Base-by-base conservation (phyloP, 148 eudicot genomes). In the Dysphania ambrosioides region DNA sequence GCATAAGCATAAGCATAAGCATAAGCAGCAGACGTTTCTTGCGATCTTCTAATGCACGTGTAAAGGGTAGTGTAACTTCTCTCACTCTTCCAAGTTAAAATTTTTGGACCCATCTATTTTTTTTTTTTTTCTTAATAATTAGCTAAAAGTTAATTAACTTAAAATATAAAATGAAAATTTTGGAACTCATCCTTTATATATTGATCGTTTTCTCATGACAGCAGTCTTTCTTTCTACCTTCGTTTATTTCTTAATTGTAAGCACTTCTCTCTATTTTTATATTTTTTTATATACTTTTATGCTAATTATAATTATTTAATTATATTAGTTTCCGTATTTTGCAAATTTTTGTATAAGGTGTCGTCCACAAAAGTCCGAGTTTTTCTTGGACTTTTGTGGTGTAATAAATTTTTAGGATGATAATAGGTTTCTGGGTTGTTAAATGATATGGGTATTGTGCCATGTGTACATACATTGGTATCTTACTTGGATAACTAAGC, bases 191-290 rank as follows among this genome's bases (percentile, higher is more conserved):
- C 71, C 78, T 55, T 71, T 80, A 75, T 80, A 80, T 71, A 75
- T 80, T 24, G 26, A 23, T 42, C 8, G 4, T 34, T 60, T 35
- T 69, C 38, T 60, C 51, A 76, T 82, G 76, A 76, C 72, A 81
- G 76, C 88, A 89, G 82, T 81, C 87, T 86, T n/a, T n/a, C n/a
- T n/a, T n/a, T 75, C 86, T 70, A 82, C 71, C 72, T 81, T 80
- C 57, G 61, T 75, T 86, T 47, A 38, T 74, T 81, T 82, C 70
- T 67, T 57, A 66, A 78, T 72, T 86, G 91, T 87, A 85, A 91
- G 87, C 67, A 51, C 60, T 35, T 78, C 68, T 75, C 76, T 71
- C 59, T 66, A n/a, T n/a, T n/a, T n/a, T n/a, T n/a, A n/a, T n/a
- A n/a, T n/a, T n/a, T n/a, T n/a, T n/a, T n/a, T n/a, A n/a, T n/a